Evolutionary conservation across 2,329 filamentous ascomycete species (phyloP), one percentile per base, ranked within the genome.

Genomic region (Verticillium alfalfae): DNA sequence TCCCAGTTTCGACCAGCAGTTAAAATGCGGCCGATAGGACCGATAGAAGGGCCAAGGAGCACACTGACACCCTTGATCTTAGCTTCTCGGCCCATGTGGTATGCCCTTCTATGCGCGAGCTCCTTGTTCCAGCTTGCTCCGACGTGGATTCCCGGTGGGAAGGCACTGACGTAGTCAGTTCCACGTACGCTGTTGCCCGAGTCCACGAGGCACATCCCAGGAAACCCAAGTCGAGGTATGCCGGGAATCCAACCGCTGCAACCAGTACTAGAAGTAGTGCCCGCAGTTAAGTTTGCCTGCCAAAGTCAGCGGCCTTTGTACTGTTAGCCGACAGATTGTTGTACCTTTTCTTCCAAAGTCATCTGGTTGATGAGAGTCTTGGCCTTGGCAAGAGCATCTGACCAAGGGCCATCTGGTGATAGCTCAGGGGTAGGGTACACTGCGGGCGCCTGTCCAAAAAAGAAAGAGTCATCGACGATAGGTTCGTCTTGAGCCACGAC

Each of bases 271-370:
- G 73, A 85, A 67, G 84, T 81, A 57, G 87, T 83, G 65, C 91
- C 91, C 1, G 89, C 89, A 0, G 90, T 93, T 62, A 95, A 74
- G 68, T 87, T 89, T 70, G 93, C 87, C 78, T 81, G 15, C 26
- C 12, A 34, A 12, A 22, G 36, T 56, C 12, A 39, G 31, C 7
- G 3, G 12, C 8, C 22, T 1, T 49, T 16, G n/a, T 16, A 12
- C 6, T 18, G 13, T 7, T 41, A 16, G 15, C 5, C 1, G 6
- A 4, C 10, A 13, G 31, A 36, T 2, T 6, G 22, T 63, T 82
- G 81, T 38, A 75, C 85, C 69, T 87, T 89, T 69, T 90, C 88
- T 13, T 87, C 86, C 1, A 90, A 71, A 0, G 87, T 90, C 82
- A 90, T 84, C 59, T 84, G 80, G 34, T 75, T 74, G 10, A 89